phyloP scores from a whole-genome alignment of 2,329 filamentous ascomycete genomes.

The Curvularia lunata region DNA sequence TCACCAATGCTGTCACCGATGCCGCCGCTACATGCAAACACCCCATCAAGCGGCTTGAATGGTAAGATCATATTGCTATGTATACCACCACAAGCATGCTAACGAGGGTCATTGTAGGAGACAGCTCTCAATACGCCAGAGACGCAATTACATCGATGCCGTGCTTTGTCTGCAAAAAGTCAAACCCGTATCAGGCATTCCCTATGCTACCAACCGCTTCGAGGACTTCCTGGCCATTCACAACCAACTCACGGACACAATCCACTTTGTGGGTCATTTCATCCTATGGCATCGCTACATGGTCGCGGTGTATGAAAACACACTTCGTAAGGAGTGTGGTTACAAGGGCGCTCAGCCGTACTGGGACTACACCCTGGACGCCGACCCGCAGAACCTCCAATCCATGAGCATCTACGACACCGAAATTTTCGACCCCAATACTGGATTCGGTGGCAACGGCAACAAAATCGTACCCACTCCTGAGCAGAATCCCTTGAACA shows the following conservation, averaged over 20 bases:
- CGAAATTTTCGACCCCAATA: slow-evolving; percentile 26
- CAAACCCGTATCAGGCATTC: slow-evolving; percentile 24
- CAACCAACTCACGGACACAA: slow-evolving; percentile 25
- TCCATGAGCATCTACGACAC: slow-evolving; percentile 25
- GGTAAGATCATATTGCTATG: slow-evolving; percentile 10
- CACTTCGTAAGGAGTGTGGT: slow-evolving; percentile 32
- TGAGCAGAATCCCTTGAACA: slow-evolving; percentile 32
- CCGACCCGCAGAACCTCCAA: slow-evolving; percentile 20
- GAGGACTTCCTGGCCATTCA: slow-evolving; percentile 36
- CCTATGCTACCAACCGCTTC: slow-evolving; percentile 27
- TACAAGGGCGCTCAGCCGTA: slow-evolving; percentile 45
- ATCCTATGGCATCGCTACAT: slow-evolving; percentile 35
- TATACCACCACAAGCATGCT: neutral
- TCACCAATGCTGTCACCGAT: neutral
- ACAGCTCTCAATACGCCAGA: slow-evolving; percentile 24
- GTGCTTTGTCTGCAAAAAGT: slow-evolving; percentile 32
- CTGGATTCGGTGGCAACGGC: slow-evolving; percentile 48
- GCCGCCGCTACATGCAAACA: slow-evolving; percentile 15
- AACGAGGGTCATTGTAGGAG: slow-evolving; percentile 17
- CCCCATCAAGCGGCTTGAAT: slow-evolving; percentile 26
- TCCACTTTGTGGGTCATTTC: slow-evolving; percentile 38
- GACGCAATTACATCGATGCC: slow-evolving; percentile 32
- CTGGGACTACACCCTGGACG: slow-evolving; percentile 40
- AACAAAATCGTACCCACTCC: slow-evolving; percentile 32
- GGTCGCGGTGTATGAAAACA: slow-evolving; percentile 30